Evolutionary conservation across 345 rosid genomes (phyloP).

Genomic region (Clarkia xantiana): DNA sequence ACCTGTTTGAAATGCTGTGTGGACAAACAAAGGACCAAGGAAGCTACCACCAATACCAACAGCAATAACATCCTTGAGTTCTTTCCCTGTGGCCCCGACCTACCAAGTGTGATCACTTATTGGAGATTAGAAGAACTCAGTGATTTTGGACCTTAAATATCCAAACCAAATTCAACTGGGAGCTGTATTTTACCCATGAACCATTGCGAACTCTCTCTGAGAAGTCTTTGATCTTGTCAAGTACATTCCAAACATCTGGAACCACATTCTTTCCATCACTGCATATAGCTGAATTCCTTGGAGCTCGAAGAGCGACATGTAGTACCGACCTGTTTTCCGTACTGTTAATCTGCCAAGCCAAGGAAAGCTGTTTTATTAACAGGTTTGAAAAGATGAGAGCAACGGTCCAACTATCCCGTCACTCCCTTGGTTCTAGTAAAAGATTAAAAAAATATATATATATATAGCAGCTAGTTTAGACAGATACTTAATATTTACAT

Average conservation of each 20-base stretch:
- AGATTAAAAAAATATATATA: no score
- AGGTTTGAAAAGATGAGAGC: not conserved
- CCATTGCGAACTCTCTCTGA: conserved; percentile 82
- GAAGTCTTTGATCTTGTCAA: conserved; percentile 76
- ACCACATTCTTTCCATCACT: conserved; percentile 83
- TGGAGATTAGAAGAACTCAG: conserved; percentile 3
- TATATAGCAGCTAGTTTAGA: no score
- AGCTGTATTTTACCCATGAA: conserved; percentile 53
- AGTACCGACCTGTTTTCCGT: conserved; percentile 92
- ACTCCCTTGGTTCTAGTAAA: not conserved
- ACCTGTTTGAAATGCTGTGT: conserved; percentile 95
- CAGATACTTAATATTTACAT: no score
- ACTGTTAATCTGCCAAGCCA: conserved; percentile 57
- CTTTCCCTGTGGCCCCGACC: conserved; percentile 94
- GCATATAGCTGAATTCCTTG: conserved; percentile 55
- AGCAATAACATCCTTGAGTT: conserved; percentile 69
- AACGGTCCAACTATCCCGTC: not conserved
- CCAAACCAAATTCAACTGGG: conserved; percentile 5
- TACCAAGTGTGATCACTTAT: conserved; percentile 19
- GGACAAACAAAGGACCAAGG: conserved; percentile 90
- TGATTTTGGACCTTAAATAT: conserved; percentile 2
- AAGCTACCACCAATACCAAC: conserved; percentile 98
- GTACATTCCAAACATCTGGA: conserved; percentile 81
- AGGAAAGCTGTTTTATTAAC: not conserved
- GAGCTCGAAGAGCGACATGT: conserved; percentile 91